Conservation (phyloP, 306 rosid species). For the Oxytropis ochrocephala region DNA sequence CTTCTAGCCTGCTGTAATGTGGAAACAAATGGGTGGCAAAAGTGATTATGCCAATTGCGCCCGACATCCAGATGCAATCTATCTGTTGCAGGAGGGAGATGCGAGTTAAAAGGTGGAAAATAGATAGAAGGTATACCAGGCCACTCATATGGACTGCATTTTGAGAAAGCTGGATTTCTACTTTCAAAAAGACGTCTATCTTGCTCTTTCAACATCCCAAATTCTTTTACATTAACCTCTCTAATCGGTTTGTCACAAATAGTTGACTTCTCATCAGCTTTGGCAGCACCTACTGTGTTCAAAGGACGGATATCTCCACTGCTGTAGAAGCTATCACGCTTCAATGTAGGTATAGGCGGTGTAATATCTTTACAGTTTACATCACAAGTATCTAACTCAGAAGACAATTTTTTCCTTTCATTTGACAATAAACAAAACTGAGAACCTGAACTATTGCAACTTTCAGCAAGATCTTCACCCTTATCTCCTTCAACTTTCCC, state of each 20-base stretch:
- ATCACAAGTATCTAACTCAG: conserved; percentile 27
- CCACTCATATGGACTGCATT: conserved; percentile 78
- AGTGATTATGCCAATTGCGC: conserved; percentile 89
- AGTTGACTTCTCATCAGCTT: conserved; percentile 34
- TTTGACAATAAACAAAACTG: conserved; percentile 29
- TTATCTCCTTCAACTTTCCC: conserved; percentile 33
- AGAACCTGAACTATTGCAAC: conserved; percentile 20
- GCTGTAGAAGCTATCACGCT: conserved; percentile 25
- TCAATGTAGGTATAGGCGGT: conserved; percentile 32
- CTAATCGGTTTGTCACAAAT: conserved; percentile 37
- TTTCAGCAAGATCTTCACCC: conserved; percentile 30
- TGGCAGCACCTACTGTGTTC: conserved; percentile 18
- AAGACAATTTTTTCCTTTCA: conserved; percentile 33
- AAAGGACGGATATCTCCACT: conserved; percentile 25
- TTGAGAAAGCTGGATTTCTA: conserved; percentile 41
- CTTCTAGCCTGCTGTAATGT: conserved; percentile 61
- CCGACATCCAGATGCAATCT: conserved; percentile 94
- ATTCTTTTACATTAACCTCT: conserved; percentile 48
- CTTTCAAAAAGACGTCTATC: conserved; percentile 44
- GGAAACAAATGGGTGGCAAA: conserved; percentile 69
- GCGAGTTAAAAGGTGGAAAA: conserved; percentile 65
- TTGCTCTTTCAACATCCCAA: conserved; percentile 34
- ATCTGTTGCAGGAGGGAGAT: conserved; percentile 85
- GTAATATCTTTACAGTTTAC: conserved; percentile 27
- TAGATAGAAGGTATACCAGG: conserved; percentile 75